These are phyloP conservation scores for Aquilaria agallochum DNA, from an alignment of 441 rosid genomes.

Conservation along the genomic window DNA sequence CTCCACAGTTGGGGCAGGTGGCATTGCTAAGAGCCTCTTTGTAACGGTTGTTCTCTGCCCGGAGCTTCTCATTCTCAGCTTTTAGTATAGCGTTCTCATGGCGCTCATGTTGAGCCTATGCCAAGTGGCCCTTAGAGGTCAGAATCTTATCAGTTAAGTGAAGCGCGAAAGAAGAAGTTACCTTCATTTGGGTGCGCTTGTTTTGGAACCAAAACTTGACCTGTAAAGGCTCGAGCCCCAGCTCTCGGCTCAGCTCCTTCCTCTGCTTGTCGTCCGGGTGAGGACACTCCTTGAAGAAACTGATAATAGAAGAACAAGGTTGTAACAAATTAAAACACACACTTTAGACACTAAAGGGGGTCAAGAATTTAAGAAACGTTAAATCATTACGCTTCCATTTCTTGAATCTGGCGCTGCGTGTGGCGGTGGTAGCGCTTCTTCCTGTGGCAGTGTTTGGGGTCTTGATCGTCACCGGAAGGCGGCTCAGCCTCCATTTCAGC, in stretches of 20 bases:
- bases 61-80: slow-evolving; percentile 72
- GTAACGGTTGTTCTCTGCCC: slow-evolving; percentile 74
- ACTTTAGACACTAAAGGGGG: background rate
- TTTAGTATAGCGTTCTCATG: slow-evolving; percentile 62
- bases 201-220: slow-evolving; percentile 96
- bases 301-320: slow-evolving; percentile 7
- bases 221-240: slow-evolving; percentile 79
- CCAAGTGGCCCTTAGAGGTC: background rate
- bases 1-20: slow-evolving; percentile 86
- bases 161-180: slow-evolving; percentile 7
- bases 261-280: slow-evolving; percentile 95
- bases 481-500: slow-evolving; percentile 48
- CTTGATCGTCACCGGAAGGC: slow-evolving; percentile 70
- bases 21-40: slow-evolving; percentile 75
- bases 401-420: slow-evolving; percentile 88
- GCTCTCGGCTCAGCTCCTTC: slow-evolving; percentile 74
- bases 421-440: slow-evolving; percentile 92
- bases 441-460: slow-evolving; percentile 67
- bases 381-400: slow-evolving; percentile 75
- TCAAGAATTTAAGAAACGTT: background rate
- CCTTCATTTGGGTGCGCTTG: slow-evolving; percentile 97
- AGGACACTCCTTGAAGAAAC: slow-evolving; percentile 87
- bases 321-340: background rate
- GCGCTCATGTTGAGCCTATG: slow-evolving; percentile 80
- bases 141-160: background rate